Evolutionary conservation across 2,329 filamentous ascomycete genomes (phyloP).

Genomic region (Phaeosphaeriaceae sp.): DNA sequence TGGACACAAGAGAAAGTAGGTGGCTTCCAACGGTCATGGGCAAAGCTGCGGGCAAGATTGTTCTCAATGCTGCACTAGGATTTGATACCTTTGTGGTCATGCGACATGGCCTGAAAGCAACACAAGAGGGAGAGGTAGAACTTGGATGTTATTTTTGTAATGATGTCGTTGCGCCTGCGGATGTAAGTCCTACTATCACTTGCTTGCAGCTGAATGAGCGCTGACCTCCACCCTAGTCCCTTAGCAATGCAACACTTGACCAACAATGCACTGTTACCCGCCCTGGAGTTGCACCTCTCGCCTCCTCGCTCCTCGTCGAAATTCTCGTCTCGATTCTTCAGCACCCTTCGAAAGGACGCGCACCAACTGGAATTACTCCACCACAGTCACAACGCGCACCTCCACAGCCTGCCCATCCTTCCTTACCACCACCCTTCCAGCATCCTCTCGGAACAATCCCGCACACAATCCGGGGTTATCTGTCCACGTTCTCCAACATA

Average conservation of each 20-base stretch:
- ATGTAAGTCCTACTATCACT: slow-evolving; percentile 66
- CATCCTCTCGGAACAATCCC: slow-evolving; percentile 77
- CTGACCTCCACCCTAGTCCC: slow-evolving; percentile 63
- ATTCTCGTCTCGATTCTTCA: slow-evolving; percentile 86
- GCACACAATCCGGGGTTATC: slow-evolving; percentile 80
- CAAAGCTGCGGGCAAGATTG: slow-evolving; percentile 89
- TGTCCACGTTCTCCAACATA: slow-evolving; percentile 75
- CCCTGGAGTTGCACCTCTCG: slow-evolving; percentile 89
- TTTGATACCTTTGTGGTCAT: slow-evolving; percentile 98
- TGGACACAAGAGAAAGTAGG: slow-evolving; percentile 92
- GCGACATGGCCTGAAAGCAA: slow-evolving; percentile 77
- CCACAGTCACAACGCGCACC: slow-evolving; percentile 8
- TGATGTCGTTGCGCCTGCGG: slow-evolving; percentile 91
- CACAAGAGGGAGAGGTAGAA: slow-evolving; percentile 62
- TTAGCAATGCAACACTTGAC: slow-evolving; percentile 93
- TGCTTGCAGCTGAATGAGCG: slow-evolving; percentile 5
- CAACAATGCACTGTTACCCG: slow-evolving; percentile 98
- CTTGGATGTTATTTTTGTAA: slow-evolving; percentile 99
- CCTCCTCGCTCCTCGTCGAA: slow-evolving; percentile 89
- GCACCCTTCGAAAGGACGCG: slow-evolving; percentile 56
- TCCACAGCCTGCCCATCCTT: slow-evolving; percentile 27
- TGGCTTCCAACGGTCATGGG: slow-evolving; percentile 98
- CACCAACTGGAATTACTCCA: slow-evolving; percentile 15
- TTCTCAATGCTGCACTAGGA: slow-evolving; percentile 93
- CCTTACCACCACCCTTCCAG: slow-evolving; percentile 41